phyloP scores from a whole-genome alignment of 192 early-diverging fungal species.

The Coemansia sp. region DNA sequence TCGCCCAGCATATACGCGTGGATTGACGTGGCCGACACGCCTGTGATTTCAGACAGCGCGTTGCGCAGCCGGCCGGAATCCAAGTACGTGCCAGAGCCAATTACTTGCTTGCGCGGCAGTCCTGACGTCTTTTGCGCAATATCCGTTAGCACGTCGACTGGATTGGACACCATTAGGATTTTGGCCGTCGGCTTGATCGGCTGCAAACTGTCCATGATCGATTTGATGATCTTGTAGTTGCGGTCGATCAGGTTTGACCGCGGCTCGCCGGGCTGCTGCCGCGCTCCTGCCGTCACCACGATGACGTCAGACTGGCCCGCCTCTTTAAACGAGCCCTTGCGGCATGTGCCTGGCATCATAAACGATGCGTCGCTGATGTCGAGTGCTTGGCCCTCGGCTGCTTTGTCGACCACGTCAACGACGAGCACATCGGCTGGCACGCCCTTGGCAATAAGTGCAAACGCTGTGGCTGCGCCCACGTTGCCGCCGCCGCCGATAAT shows the following conservation, averaged over 20 bases:
- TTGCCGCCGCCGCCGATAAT: constrained; percentile 74
- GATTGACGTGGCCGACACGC: constrained; percentile 69
- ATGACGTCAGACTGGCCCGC: constrained; percentile 83
- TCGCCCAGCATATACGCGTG: constrained; percentile 84
- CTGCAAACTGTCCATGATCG: constrained; percentile 68
- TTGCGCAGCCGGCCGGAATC: constrained; percentile 73
- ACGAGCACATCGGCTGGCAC: constrained; percentile 71
- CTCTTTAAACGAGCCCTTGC: constrained; percentile 62
- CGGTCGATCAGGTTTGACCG: constrained; percentile 73
- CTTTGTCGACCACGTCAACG: constrained; percentile 68
- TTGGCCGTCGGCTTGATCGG: constrained; percentile 72
- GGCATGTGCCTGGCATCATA: constrained; percentile 63
- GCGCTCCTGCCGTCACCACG: constrained; percentile 81
- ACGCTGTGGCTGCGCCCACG: constrained; percentile 73
- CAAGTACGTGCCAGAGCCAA: constrained; percentile 84
- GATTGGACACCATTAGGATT: constrained; percentile 81
- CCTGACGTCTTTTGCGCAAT: constrained; percentile 84
- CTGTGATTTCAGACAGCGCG: constrained; percentile 54
- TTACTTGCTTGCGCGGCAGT: constrained; percentile 71
- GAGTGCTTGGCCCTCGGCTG: constrained; percentile 73
- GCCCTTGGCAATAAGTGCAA: constrained; percentile 66
- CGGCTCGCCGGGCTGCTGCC: constrained; percentile 74
- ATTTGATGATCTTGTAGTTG: constrained; percentile 75
- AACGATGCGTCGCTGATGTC: constrained; percentile 81
- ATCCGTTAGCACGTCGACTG: constrained; percentile 78